Base-by-base conservation (phyloP, 345 rosid species). In the Ricinus communis region DNA sequence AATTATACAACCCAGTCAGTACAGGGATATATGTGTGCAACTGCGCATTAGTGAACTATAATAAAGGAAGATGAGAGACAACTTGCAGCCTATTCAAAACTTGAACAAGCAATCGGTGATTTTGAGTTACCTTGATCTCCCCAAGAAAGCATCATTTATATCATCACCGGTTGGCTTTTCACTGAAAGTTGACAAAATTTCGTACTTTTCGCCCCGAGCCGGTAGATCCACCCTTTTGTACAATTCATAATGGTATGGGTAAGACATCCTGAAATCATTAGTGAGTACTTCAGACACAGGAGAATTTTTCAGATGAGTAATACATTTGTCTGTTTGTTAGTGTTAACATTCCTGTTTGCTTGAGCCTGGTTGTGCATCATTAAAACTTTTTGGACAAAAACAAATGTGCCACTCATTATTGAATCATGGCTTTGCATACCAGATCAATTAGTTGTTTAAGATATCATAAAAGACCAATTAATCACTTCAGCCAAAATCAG, bases 121-220 rank as follows among this genome's bases (percentile, higher is more conserved):
- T 25, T 65, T 16, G 21, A 33, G 45, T 43, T 82, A 87, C 97
- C 86, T 79, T 18, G 91, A 77, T 76, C 76, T 86, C 24, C 94
- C 94, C 12, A 83, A 31, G 89, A 91, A 93, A 45, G 94, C 91
- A 71, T 91, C 82, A 14, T 93, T 90, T 55, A 91, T 74, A 74
- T 93, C 89, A 68, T 93, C 93, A 12, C 72, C 71, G 63, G 71
- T 84, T 43, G 98, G 97, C 76, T 78, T 85, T 65, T 81, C 82
- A 28, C 79, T 47, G 81, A 86, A 90, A 1, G 88, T 74, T 33
- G 90, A 82, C 61, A 93, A 69, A 72, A 88, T 49, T 11, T 77
- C 66, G 31, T 93, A 93, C 79, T 89, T 84, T 68, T 93, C 98
- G 78, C 68, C 82, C 25, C 88, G 80, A 11, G 82, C 70, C 56